Evolutionary conservation across 2,329 filamentous ascomycete species (phyloP), one percentile per base, ranked within the genome.

Genomic region (Cladosporium sp.): DNA sequence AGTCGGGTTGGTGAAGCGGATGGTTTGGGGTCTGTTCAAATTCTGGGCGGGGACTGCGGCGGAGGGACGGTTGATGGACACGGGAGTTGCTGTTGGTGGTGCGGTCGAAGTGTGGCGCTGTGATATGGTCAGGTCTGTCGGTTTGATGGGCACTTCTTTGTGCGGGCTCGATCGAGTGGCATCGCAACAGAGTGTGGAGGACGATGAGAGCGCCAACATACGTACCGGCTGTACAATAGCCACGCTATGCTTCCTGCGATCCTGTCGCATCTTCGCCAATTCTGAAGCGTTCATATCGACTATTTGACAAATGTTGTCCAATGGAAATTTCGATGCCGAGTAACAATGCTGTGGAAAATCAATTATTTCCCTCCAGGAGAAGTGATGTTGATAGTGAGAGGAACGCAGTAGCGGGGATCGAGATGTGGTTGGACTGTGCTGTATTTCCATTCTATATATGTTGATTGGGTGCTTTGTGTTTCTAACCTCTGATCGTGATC

Each of bases 181-280:
- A 21, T 12, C 15, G 38, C 15, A 32, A 7, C 18, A 2, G 38
- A n/a, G n/a, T n/a, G 14, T 21, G n/a, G 4, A 21, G 15, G n/a
- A 47, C 41, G 21, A 21, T 24, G 41, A 21, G n/a, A n/a, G 10
- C 2, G 41, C 41, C 6, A 12, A 4, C 14, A 26, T 3, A 47
- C 21, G 12, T 34, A 64, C 61, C 36, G 61, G 51, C 36, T 64
- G 51, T 47, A 64, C 21, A 10, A 32, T 30, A 24, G 51, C 61
- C 34, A 55, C 24, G 36, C 51, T 64, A 10, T 64, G 51, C 26
- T 64, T 47, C 18, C 61, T 44, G 34, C 61, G 61, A 34, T 64
- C 61, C n/a, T 57, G 61, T 11, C 61, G 34, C 61, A 64, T 57
- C 21, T 32, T 55, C 12, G 61, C 61, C 26, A 64, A n/a, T 11